Conservation (phyloP, 495 filamentous ascomycete genomes). For the Aspergillus sclerotiicarbonarius region DNA sequence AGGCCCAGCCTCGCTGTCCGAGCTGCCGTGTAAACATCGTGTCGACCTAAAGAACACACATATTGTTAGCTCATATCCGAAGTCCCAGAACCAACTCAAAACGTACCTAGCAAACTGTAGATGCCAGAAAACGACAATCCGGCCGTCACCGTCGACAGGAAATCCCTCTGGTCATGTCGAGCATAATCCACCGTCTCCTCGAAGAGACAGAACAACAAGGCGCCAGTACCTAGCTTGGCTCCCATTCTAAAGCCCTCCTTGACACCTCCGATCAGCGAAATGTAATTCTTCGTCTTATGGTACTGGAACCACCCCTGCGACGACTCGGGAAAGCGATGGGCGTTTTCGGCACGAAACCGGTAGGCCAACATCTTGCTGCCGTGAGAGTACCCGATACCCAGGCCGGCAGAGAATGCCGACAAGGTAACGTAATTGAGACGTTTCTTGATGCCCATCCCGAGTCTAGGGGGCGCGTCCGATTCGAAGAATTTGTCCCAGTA, state of each 20-base stretch:
- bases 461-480: conserved; percentile 49
- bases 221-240: conserved; percentile 62
- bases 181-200: conserved; percentile 83
- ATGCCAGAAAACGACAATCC: conserved; percentile 77
- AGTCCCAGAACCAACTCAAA: conserved; percentile 6
- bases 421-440: conserved; percentile 63
- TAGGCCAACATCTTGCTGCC: conserved; percentile 71
- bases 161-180: conserved; percentile 63
- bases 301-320: conserved; percentile 92
- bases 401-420: conserved; percentile 62
- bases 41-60: conserved; percentile 57
- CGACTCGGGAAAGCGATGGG: conserved; percentile 81
- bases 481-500: conserved; percentile 46
- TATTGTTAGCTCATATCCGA: conserved; percentile 17
- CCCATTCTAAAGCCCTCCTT: conserved; percentile 77
- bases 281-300: conserved; percentile 96
- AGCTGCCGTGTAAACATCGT: conserved; percentile 77
- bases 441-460: conserved; percentile 60
- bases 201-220: conserved; percentile 63
- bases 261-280: conserved; percentile 67
- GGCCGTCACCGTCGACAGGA: conserved; percentile 73
- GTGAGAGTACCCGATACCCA: conserved; percentile 66
- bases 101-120: conserved; percentile 83
- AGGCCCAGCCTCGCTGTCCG: conserved; percentile 80
- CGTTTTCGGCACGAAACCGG: conserved; percentile 90